Conservation (phyloP, 2,329 filamentous ascomycete species). For the Penicillium thymicola region DNA sequence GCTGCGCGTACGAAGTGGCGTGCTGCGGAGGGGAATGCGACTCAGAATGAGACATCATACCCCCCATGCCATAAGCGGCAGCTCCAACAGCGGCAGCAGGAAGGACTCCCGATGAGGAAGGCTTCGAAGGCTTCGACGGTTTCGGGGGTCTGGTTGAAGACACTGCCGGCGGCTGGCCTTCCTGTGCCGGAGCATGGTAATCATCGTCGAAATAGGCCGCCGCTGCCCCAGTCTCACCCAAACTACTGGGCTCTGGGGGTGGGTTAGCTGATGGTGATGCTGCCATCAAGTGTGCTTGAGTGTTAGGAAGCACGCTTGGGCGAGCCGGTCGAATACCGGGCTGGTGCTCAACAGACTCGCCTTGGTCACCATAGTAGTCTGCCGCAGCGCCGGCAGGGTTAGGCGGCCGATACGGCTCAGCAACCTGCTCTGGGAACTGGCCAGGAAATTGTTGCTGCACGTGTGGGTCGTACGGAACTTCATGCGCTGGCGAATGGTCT, state of each 20-base stretch:
- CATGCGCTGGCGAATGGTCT: slow-evolving; percentile 22
- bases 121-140: slow-evolving; percentile 27
- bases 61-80: slow-evolving; percentile 45
- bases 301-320: slow-evolving; percentile 53
- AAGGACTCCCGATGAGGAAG: slow-evolving; percentile 32
- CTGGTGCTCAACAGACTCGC: slow-evolving; percentile 57
- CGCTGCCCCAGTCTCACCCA: slow-evolving; percentile 48
- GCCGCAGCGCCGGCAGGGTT: slow-evolving; percentile 54
- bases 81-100: slow-evolving; percentile 28
- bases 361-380: slow-evolving; percentile 62
- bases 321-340: slow-evolving; percentile 57
- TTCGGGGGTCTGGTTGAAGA: slow-evolving; percentile 25
- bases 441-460: slow-evolving; percentile 58
- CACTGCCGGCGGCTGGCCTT: slow-evolving; percentile 13
- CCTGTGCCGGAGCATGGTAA: slow-evolving; percentile 14
- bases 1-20: slow-evolving; percentile 18
- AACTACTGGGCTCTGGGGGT: slow-evolving; percentile 56
- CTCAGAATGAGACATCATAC: slow-evolving; percentile 25
- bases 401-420: slow-evolving; percentile 47
- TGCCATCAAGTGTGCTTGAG: slow-evolving; percentile 56
- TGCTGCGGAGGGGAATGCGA: slow-evolving; percentile 15
- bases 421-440: slow-evolving; percentile 49
- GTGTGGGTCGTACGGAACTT: slow-evolving; percentile 44
- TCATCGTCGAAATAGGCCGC: slow-evolving; percentile 52
- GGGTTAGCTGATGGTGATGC: slow-evolving; percentile 52